Conservation (phyloP, 495 filamentous ascomycete species). For the Aspergillus bridgeri region DNA sequence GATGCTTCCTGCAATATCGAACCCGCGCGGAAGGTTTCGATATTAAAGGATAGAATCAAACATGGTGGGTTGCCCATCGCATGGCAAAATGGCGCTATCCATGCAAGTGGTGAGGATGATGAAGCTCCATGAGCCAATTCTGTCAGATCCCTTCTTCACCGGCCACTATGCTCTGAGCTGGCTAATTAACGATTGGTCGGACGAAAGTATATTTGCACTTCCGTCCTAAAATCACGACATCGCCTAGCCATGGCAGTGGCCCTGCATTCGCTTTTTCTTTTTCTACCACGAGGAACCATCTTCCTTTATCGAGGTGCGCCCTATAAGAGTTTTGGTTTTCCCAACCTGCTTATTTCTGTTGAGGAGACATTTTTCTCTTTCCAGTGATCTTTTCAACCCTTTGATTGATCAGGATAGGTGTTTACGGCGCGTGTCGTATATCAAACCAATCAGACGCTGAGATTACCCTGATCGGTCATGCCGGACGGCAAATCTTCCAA, state of each 20-base stretch:
- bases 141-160: background rate
- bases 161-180: background rate
- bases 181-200: background rate
- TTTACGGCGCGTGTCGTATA: background rate
- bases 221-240: background rate
- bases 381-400: background rate
- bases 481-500: conserved; percentile 44
- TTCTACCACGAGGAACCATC: background rate
- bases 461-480: conserved; percentile 26
- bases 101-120: background rate
- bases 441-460: background rate
- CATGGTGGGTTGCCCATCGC: background rate
- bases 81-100: background rate
- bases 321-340: background rate
- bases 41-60: background rate
- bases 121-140: background rate
- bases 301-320: background rate
- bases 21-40: background rate
- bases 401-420: background rate
- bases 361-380: background rate
- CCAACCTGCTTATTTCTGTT: background rate
- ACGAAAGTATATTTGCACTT: background rate
- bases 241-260: background rate
- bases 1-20: background rate
- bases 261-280: background rate